A percentile compares a stretch with the other conserved stretches of the same genome.
phyloP scores from a whole-genome alignment of 1,139 yeast genomes.

The Geotrichum bryndzae region DNA sequence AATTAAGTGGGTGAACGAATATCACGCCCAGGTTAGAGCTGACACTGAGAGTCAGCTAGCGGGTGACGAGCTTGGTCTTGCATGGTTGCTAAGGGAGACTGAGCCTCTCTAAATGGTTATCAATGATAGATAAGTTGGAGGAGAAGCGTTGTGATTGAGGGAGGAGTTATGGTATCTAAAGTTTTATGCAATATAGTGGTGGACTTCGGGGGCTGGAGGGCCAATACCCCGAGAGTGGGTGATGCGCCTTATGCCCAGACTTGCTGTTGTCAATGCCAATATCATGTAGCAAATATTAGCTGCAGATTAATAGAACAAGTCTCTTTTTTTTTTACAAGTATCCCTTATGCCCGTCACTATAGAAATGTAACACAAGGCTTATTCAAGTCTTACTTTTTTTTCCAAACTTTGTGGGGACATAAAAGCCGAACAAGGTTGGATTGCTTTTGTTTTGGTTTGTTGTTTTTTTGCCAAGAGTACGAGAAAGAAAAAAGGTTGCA shows the following conservation, averaged over 20 bases:
- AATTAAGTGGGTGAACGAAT: slow-evolving; percentile 58
- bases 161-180: background rate
- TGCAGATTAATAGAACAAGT: too few relatives aligned
- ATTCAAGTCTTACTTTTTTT: too few relatives aligned
- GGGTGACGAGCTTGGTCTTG: slow-evolving; percentile 39
- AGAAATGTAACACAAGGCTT: too few relatives aligned
- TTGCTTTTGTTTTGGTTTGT: too few relatives aligned
- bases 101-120: background rate
- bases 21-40: slow-evolving; percentile 59
- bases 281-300: background rate
- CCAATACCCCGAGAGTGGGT: background rate
- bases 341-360: too few relatives aligned
- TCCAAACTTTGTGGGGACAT: too few relatives aligned
- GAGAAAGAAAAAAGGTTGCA: background rate
- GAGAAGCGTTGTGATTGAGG: background rate
- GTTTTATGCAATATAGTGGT: background rate
- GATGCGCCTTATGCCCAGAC: background rate
- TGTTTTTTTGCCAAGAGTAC: too few relatives aligned
- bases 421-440: too few relatives aligned
- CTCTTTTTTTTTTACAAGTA: too few relatives aligned
- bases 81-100: slow-evolving; percentile 15
- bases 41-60: slow-evolving; percentile 45
- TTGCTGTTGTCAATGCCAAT: background rate
- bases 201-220: background rate
- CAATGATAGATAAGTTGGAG: background rate